A percentile compares a stretch with the other conserved stretches of the same genome.
phyloP scores from a whole-genome alignment of 495 filamentous ascomycete species.

The Aeminium ludgeri region DNA sequence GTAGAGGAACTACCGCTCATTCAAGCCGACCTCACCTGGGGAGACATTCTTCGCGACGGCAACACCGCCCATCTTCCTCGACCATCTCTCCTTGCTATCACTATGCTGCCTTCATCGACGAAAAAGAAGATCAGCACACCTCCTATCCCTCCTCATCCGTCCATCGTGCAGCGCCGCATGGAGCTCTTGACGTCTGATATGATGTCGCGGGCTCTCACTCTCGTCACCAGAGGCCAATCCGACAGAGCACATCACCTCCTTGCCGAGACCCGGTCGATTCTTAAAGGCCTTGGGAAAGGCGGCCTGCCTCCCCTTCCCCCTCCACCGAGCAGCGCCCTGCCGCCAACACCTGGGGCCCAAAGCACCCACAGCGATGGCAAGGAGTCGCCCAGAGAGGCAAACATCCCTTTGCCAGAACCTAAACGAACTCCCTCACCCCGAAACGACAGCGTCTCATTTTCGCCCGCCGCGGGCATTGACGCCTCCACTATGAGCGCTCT shows the following conservation, averaged over 20 bases:
- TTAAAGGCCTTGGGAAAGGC: slow-evolving; percentile 90
- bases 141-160: slow-evolving; percentile 87
- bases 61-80: slow-evolving; percentile 73
- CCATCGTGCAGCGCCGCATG: slow-evolving; percentile 93
- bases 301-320: slow-evolving; percentile 82
- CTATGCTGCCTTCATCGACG: slow-evolving; percentile 71
- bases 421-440: slow-evolving; percentile 31
- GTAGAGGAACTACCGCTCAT: slow-evolving; percentile 93
- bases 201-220: slow-evolving; percentile 79
- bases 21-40: slow-evolving; percentile 86
- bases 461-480: slow-evolving; percentile 58
- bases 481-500: slow-evolving; percentile 62
- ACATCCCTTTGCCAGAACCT: slow-evolving; percentile 16
- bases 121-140: slow-evolving; percentile 48
- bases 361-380: slow-evolving; percentile 1
- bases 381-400: slow-evolving; percentile 1
- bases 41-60: slow-evolving; percentile 85
- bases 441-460: slow-evolving; percentile 32
- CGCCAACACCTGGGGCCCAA: slow-evolving; percentile 12
- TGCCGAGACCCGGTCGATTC: slow-evolving; percentile 82
- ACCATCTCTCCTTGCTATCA: slow-evolving; percentile 89
- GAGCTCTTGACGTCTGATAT: slow-evolving; percentile 96
- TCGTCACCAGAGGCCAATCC: slow-evolving; percentile 81
- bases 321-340: slow-evolving; percentile 20
- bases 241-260: slow-evolving; percentile 85